These are phyloP conservation scores for Thelonectria rubi DNA, from an alignment of 2,329 filamentous ascomycete species.

Conservation along the genomic window DNA sequence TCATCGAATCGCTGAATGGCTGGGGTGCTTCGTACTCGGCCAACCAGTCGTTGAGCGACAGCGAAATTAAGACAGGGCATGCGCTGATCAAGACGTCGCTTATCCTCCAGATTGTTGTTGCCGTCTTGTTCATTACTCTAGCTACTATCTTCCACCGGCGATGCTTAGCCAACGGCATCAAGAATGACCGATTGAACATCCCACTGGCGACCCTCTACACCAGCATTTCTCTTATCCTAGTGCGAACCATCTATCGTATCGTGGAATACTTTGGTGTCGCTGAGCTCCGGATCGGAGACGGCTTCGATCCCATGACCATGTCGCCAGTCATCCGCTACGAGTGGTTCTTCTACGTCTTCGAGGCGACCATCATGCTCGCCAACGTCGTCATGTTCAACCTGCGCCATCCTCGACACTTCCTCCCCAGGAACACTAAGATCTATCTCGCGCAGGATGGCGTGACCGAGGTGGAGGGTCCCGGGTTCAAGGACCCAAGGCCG, in stretches of 20 bases:
- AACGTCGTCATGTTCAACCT: conserved; percentile 61
- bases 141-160: conserved; percentile 59
- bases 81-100: conserved; percentile 60
- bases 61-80: conserved; percentile 53
- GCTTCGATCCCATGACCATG: conserved; percentile 48
- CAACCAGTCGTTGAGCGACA: conserved; percentile 53
- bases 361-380: conserved; percentile 60
- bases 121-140: conserved; percentile 58
- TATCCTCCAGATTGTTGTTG: conserved; percentile 63
- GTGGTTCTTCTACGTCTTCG: conserved; percentile 68
- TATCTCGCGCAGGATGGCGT: conserved; percentile 61
- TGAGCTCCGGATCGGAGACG: conserved; percentile 50
- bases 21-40: conserved; percentile 59
- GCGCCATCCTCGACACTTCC: conserved; percentile 59
- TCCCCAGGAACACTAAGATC: conserved; percentile 59
- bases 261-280: conserved; percentile 67
- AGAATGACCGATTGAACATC: conserved; percentile 44
- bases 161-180: conserved; percentile 50
- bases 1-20: conserved; percentile 59
- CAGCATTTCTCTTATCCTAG: conserved; percentile 58
- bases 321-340: conserved; percentile 63
- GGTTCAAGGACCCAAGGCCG: conserved; percentile 58
- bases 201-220: conserved; percentile 61
- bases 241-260: conserved; percentile 65
- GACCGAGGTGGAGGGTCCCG: conserved; percentile 59